Conservation (phyloP, 2,329 filamentous ascomycete genomes). For the Microdochium nivale region DNA sequence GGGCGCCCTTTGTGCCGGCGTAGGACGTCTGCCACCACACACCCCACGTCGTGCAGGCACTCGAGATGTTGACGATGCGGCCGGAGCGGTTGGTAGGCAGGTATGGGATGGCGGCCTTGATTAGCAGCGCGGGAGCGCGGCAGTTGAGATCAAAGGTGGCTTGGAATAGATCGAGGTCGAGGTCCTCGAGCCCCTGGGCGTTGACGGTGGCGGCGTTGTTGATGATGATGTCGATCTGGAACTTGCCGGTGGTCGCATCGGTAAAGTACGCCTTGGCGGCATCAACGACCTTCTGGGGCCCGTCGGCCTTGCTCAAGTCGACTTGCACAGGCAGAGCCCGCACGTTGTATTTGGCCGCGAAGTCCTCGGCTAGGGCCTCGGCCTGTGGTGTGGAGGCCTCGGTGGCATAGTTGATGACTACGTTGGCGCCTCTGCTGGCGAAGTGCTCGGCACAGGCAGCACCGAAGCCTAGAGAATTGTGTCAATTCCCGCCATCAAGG, state of each 20-base stretch:
- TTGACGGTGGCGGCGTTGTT: constrained; percentile 48
- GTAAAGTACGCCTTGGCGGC: constrained; percentile 35
- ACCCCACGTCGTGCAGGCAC: constrained; percentile 42
- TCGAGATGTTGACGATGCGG: constrained; percentile 48
- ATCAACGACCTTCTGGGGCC: constrained; percentile 42
- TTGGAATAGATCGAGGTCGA: constrained; percentile 41
- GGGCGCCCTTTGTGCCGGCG: constrained; percentile 52
- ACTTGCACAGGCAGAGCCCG: constrained; percentile 50
- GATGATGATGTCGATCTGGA: constrained; percentile 47
- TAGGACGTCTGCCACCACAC: constrained; percentile 48
- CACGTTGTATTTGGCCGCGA: constrained; percentile 36
- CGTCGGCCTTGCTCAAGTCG: constrained; percentile 49
- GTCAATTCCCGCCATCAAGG: too few species aligned
- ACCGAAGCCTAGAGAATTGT: constrained; percentile 41
- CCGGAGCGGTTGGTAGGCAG: constrained; percentile 48
- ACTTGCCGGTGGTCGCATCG: constrained; percentile 36
- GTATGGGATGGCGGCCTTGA: constrained; percentile 43
- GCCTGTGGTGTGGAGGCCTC: constrained; percentile 40
- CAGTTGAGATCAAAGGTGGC: constrained; percentile 50
- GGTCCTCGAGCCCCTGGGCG: constrained; percentile 34
- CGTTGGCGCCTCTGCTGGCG: constrained; percentile 49
- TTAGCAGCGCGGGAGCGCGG: constrained; percentile 43
- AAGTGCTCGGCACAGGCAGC: constrained; percentile 48
- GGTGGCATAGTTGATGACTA: constrained; percentile 53
- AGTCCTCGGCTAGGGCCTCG: constrained; percentile 33